Evolutionary conservation across 345 rosid genomes (phyloP), one percentile per base, ranked within the genome.

Genomic region (Xanthoceras sorbifolium): DNA sequence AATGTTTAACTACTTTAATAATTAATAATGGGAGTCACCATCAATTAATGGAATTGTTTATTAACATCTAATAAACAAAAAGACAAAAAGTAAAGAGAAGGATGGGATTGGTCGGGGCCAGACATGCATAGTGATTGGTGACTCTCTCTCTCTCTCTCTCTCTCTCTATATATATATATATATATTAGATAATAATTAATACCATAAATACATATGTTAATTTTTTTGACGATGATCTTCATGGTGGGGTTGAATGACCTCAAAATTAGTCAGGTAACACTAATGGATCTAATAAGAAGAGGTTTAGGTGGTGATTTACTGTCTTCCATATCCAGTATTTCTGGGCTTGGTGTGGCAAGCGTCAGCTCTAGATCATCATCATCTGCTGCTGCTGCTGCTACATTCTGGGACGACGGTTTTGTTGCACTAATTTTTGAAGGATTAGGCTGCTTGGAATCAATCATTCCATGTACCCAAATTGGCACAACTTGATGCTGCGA

Each of bases 301-400:
- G 83, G 66, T 48, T 42, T 69, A 7, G 84, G 26, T 28, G 89
- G 80, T 31, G 81, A 46, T 20, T 85, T 64, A 1, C 48, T 40
- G 5, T 77, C 78, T 61, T 84, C 87, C 67, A 80, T 1, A 31
- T 36, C 40, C 40, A 36, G 40, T 36, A 36, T n/a, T n/a, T n/a
- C 40, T 36, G 81, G 68, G 68, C 60, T 77, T 61, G 94, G 82
- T 61, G 79, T 85, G 8, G 87, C 85, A 20, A 88, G 92, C 9
- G 59, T 88, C 69, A 90, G 94, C 76, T 87, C 89, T 36, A 90
- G 76, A 79, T 86, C 84, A 64, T 50, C n/a, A 50, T 17, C 6
- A 48, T 42, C 48, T 1, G 52, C 52, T 38, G 82, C 82, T 1
- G 44, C 68, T 23, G 32, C 23, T 7, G 34, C 67, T 11, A 12